phyloP scores from a whole-genome alignment of 2,329 filamentous ascomycete genomes.

The Colletotrichum sp. region DNA sequence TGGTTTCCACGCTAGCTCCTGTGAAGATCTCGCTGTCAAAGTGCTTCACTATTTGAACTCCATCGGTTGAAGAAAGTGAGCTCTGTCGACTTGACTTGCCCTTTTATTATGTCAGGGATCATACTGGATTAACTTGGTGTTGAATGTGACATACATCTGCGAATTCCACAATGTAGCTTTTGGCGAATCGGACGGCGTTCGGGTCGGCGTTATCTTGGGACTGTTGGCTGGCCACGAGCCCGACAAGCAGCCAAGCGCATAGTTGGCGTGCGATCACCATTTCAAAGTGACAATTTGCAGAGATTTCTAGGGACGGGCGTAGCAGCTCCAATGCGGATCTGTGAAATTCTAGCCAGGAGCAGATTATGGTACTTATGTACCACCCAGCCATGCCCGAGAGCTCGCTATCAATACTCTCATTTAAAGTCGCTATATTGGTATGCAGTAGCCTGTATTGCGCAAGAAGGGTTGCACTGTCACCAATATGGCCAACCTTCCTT shows the following conservation, averaged over 20 bases:
- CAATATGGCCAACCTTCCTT: not conserved
- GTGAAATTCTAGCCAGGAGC: not conserved
- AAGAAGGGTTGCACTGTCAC: not conserved
- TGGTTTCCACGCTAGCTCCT: slow-evolving; percentile 37
- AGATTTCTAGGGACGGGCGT: not conserved
- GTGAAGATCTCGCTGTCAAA: slow-evolving; percentile 34
- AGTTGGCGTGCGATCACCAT: not conserved
- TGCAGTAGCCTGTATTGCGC: not conserved
- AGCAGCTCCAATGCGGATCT: not conserved
- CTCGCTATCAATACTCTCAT: not conserved
- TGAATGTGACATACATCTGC: not conserved
- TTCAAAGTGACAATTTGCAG: not conserved
- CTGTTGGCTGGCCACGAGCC: not conserved
- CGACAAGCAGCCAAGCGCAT: not conserved
- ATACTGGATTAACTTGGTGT: rapidly evolving
- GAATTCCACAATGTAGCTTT: slow-evolving; percentile 19
- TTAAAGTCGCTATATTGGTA: not conserved
- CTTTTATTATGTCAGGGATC: not conserved
- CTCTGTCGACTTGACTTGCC: not conserved
- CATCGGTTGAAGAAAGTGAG: not conserved
- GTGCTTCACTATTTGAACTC: slow-evolving; percentile 1
- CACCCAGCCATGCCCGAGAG: not conserved
- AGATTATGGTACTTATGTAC: not conserved
- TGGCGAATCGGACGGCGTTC: not conserved
- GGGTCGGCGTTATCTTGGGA: not conserved